Evolutionary conservation across 2,329 filamentous ascomycete genomes (phyloP), one percentile per base, ranked within the genome.

Genomic region (Neonectria punicea): DNA sequence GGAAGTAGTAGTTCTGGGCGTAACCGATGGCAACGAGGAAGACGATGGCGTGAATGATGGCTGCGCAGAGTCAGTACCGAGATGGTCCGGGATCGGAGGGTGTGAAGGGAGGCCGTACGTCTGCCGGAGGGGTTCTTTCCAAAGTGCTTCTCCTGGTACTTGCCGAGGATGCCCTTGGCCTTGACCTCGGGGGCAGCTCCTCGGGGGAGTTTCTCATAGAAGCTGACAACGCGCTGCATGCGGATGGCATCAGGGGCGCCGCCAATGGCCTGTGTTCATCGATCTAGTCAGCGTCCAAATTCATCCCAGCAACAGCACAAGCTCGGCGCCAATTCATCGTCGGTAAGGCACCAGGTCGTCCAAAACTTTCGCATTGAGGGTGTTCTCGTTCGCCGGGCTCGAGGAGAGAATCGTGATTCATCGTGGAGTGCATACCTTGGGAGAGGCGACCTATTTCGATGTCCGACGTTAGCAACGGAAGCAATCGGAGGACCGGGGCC

Each of bases 1-100:
- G 97, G 93, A 97, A 98, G 89, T 99, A 98, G 91, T 99, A 99
- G 86, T 97, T 94, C 86, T 98, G 93, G 76, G 92, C 92, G 84
- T 99, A 99, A 77, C 96, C 95, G 74, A 98, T 80, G 72, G 89
- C 83, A 72, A 97, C 84, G 68, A 99, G 84, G 79, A 89, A 86
- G 74, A 87, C 90, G 76, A 99, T 91, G 76, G 90, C 87, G 83
- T 99, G 96, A 76, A 97, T 86, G 78, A 99, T 89, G 71, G 96
- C 96, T 99, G 66, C 68, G 56, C 36, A 63, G 44, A 55, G 68
- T 66, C 65, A 66, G 63, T 54, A 67, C 74, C 22, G n/a, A 41
- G 25, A 28, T 18, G 55, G 36, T 51, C 36, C 39, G 39, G 89
- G 22, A 10, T 56, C 28, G 18, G 18, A 7, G 22, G 9, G 50